Percentiles rank a stretch among this genome's conserved stretches.
Conservation (phyloP, 768 basidiomycete species). For the Nevesoporus exiguus region DNA sequence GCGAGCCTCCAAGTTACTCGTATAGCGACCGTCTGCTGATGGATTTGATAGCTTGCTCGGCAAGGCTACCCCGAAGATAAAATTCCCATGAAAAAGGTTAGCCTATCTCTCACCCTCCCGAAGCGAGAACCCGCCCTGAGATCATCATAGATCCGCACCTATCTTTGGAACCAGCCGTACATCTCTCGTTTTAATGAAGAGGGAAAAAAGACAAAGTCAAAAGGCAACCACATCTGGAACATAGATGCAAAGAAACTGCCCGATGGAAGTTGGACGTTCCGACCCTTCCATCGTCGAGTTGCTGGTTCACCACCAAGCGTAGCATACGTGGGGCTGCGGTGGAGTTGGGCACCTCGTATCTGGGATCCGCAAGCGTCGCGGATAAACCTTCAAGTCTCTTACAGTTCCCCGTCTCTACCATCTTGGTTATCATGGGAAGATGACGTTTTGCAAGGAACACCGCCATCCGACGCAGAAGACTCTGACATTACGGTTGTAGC, state of each 20-base stretch:
- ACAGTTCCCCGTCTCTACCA: constrained; percentile 78
- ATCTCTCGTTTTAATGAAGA: constrained; percentile 98
- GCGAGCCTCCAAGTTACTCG: constrained; percentile 37
- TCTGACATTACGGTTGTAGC: constrained; percentile 75
- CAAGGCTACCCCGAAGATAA: constrained; percentile 92
- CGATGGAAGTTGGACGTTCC: constrained; percentile 81
- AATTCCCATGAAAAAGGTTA: constrained; percentile 94
- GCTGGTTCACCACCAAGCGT: constrained; percentile 78
- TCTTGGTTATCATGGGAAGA: constrained; percentile 87
- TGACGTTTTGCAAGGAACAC: constrained; percentile 77
- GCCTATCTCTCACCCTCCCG: constrained; percentile 17
- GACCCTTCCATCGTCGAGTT: constrained; percentile 84
- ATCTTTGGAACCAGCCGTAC: constrained; percentile 91
- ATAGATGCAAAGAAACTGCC: constrained; percentile 86
- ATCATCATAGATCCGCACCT: constrained; percentile 72
- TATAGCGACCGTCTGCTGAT: constrained; percentile 9
- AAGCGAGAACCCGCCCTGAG: constrained; percentile 19
- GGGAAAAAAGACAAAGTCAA: constrained; percentile 98
- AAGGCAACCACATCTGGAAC: constrained; percentile 99
- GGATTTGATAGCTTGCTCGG: constrained; percentile 56
- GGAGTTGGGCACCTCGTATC: constrained; percentile 89
- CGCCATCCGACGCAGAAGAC: constrained; percentile 70
- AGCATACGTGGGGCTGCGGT: constrained; percentile 77
- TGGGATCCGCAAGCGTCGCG: constrained; percentile 96
- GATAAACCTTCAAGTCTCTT: constrained; percentile 73